Evolutionary conservation across 768 basidiomycete species (phyloP).

Genomic region (Suillus ampliporus): DNA sequence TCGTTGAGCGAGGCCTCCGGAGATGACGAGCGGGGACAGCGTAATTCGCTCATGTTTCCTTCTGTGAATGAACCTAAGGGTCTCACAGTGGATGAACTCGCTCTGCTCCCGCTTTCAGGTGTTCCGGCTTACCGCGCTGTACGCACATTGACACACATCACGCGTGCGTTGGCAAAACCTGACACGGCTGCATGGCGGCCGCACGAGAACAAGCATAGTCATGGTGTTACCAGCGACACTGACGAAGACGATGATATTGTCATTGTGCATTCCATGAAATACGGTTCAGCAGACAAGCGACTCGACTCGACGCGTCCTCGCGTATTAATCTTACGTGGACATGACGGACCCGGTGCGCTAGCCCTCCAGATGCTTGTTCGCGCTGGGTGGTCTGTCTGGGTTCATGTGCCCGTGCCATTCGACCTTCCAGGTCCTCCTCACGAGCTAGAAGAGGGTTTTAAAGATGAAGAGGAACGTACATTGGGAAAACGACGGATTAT

Average conservation of each 20-base stretch:
- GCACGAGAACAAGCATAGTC: slow-evolving; percentile 16
- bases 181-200: neutral
- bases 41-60: slow-evolving; percentile 15
- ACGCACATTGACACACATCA: slow-evolving; percentile 59
- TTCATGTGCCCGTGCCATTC: slow-evolving; percentile 58
- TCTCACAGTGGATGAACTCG: slow-evolving; percentile 72
- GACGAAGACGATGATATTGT: slow-evolving; percentile 5
- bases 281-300: slow-evolving; percentile 15
- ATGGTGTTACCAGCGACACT: slow-evolving; percentile 27
- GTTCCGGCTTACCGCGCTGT: slow-evolving; percentile 85
- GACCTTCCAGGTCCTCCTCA: slow-evolving; percentile 38
- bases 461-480: slow-evolving; percentile 39
- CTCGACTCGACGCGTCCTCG: slow-evolving; percentile 35
- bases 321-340: slow-evolving; percentile 73
- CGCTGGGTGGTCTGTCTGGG: slow-evolving; percentile 76
- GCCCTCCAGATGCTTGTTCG: slow-evolving; percentile 77
- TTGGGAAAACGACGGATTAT: slow-evolving; percentile 46
- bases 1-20: slow-evolving; percentile 13
- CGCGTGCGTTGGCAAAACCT: slow-evolving; percentile 27
- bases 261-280: neutral
- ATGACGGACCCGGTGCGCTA: slow-evolving; percentile 78
- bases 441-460: slow-evolving; percentile 41
- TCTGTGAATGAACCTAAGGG: slow-evolving; percentile 17
- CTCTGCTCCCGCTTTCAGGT: slow-evolving; percentile 79
- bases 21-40: slow-evolving; percentile 17